phyloP scores from a whole-genome alignment of 2,329 filamentous ascomycete species.

The Bipolaris victoriae region DNA sequence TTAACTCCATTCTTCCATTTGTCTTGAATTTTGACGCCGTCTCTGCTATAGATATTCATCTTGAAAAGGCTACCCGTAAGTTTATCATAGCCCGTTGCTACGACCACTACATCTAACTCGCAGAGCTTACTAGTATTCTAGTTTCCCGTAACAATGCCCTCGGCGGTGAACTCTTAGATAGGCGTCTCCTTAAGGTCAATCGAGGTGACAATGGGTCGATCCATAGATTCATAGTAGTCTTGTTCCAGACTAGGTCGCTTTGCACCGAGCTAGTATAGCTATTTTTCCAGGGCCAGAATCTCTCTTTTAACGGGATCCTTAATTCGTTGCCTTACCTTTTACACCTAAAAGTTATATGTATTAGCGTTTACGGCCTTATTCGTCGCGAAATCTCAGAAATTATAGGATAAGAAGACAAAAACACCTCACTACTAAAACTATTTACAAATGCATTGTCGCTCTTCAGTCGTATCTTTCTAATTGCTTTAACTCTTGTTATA shows the following conservation, averaged over 20 bases:
- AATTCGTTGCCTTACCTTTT: not conserved
- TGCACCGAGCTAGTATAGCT: not conserved
- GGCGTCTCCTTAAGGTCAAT: not conserved
- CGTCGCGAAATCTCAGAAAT: not conserved
- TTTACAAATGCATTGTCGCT: not conserved
- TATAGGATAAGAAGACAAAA: not conserved
- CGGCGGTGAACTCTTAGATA: not conserved
- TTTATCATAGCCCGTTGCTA: constrained; percentile 45
- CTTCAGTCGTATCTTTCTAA: not conserved
- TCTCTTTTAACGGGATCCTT: not conserved
- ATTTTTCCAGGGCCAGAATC: not conserved
- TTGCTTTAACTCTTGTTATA: not conserved
- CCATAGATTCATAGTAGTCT: not conserved
- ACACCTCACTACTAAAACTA: not conserved
- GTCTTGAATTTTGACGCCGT: constrained; percentile 19
- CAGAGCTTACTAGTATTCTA: constrained; percentile 9
- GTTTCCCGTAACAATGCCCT: not conserved
- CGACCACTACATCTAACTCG: constrained; percentile 46
- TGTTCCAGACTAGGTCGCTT: not conserved
- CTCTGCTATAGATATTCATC: constrained; percentile 25
- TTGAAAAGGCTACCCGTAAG: constrained; percentile 44
- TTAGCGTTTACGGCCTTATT: not conserved
- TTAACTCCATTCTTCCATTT: constrained; percentile 16
- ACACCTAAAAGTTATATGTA: not conserved
- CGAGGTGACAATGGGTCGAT: not conserved